Conservation (phyloP, 1,139 yeast species). For the Candida sp. region DNA sequence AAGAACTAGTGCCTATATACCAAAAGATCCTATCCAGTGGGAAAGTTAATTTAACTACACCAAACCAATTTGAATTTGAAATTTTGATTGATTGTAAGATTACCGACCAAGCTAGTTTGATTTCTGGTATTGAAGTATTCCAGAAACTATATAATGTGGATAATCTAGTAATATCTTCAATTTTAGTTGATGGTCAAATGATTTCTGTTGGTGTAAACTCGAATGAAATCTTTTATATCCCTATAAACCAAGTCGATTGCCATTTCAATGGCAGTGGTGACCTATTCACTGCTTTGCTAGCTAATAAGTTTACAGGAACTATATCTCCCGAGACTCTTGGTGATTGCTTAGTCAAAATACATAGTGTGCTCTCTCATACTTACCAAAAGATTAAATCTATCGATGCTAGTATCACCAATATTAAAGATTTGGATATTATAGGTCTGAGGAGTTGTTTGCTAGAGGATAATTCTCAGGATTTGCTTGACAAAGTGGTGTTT, state of each 20-base stretch:
- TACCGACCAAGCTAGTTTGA: slow-evolving; percentile 17
- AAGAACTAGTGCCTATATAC: slow-evolving; percentile 28
- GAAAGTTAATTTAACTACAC: slow-evolving; percentile 30
- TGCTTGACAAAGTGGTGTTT: slow-evolving; percentile 7
- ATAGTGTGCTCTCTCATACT: slow-evolving; percentile 26
- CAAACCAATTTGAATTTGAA: slow-evolving; percentile 42
- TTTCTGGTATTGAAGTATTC: slow-evolving; percentile 19
- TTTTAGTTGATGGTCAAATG: slow-evolving; percentile 23
- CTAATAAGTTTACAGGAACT: slow-evolving; percentile 24
- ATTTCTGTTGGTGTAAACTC: slow-evolving; percentile 30
- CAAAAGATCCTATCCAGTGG: slow-evolving; percentile 22
- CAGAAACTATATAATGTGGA: slow-evolving; percentile 18
- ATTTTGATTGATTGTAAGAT: slow-evolving; percentile 22
- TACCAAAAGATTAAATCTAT: slow-evolving; percentile 13
- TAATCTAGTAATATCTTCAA: slow-evolving; percentile 34
- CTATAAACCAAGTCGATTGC: slow-evolving; percentile 30
- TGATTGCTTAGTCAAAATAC: slow-evolving; percentile 24
- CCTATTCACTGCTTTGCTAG: slow-evolving; percentile 38
- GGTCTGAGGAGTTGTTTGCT: slow-evolving; percentile 20
- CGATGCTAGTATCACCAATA: slow-evolving; percentile 14
- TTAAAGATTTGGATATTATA: slow-evolving; percentile 30
- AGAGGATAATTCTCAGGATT: slow-evolving; percentile 7
- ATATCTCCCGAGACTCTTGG: slow-evolving; percentile 25
- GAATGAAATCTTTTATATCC: slow-evolving; percentile 20
- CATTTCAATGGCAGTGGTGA: slow-evolving; percentile 47